These are phyloP conservation scores for Fonsecaea nubica DNA, from an alignment of 2,329 filamentous ascomycete genomes.

Conservation along the genomic window DNA sequence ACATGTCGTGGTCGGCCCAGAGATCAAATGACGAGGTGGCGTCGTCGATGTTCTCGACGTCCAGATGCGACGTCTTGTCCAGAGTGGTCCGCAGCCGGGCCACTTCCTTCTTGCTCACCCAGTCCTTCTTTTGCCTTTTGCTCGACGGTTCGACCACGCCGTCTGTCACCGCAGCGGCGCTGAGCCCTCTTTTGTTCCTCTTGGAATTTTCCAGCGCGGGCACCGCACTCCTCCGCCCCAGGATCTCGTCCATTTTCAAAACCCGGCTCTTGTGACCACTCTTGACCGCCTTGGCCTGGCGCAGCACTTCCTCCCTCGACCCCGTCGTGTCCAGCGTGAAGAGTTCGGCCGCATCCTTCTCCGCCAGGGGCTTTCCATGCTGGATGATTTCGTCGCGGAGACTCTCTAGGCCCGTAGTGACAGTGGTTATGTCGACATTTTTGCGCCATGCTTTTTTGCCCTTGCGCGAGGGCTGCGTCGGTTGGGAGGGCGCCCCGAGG, in stretches of 20 bases:
- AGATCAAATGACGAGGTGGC: constrained; percentile 72
- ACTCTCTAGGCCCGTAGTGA: constrained; percentile 80
- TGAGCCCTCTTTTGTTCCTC: constrained; percentile 66
- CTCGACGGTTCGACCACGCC: constrained; percentile 69
- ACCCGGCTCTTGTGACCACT: constrained; percentile 59
- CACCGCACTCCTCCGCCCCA: constrained; percentile 80
- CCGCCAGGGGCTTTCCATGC: constrained; percentile 79
- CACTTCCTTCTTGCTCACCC: constrained; percentile 85
- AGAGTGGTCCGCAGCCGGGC: constrained; percentile 67
- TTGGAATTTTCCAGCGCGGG: constrained; percentile 81
- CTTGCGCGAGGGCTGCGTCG: constrained; percentile 81
- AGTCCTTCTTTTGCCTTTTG: constrained; percentile 79
- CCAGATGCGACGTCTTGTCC: constrained; percentile 41
- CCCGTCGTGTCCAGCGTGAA: constrained; percentile 82
- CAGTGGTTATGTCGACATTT: constrained; percentile 90
- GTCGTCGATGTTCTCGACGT: constrained; percentile 54
- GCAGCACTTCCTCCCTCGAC: constrained; percentile 61
- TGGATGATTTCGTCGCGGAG: constrained; percentile 88
- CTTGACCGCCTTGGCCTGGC: constrained; percentile 66
- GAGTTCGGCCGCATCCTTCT: constrained; percentile 81
- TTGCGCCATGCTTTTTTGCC: constrained; percentile 99
- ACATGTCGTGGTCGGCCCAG: constrained; percentile 67
- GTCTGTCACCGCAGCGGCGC: constrained; percentile 61
- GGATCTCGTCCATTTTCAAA: constrained; percentile 90
- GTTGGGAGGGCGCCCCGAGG: constrained; percentile 29